Conservation (phyloP, 202 grass and related monocot species). For the Cymbopogon flexuosus region DNA sequence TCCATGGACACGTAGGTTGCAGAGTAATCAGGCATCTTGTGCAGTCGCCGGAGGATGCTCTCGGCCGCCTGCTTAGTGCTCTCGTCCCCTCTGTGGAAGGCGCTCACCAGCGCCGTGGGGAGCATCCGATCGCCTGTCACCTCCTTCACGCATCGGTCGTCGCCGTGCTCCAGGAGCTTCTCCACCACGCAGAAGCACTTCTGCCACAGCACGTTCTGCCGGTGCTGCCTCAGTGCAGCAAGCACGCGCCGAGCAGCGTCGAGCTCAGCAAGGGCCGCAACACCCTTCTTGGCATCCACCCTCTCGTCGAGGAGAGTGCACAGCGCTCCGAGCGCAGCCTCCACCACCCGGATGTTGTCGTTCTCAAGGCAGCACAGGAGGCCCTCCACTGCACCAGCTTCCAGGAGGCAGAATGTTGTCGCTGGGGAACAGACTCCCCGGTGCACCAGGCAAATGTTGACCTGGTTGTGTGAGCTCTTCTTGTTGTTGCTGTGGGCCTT, state of each 20-base stretch:
- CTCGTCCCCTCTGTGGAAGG: slow-evolving; percentile 68
- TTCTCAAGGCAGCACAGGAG: slow-evolving; percentile 62
- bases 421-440: slow-evolving; percentile 49
- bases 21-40: slow-evolving; percentile 59
- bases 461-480: slow-evolving; percentile 16
- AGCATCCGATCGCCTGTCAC: slow-evolving; percentile 59
- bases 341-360: slow-evolving; percentile 51
- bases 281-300: slow-evolving; percentile 64
- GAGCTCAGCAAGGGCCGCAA: slow-evolving; percentile 39
- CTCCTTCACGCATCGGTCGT: slow-evolving; percentile 41
- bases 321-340: slow-evolving; percentile 61
- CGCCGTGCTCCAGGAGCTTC: slow-evolving; percentile 60
- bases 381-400: slow-evolving; percentile 48
- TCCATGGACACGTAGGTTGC: slow-evolving; percentile 49
- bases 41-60: slow-evolving; percentile 60
- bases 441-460: slow-evolving; percentile 58
- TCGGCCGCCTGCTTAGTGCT: slow-evolving; percentile 61
- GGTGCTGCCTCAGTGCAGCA: slow-evolving; percentile 58
- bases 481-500: slow-evolving; percentile 12
- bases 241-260: slow-evolving; percentile 41
- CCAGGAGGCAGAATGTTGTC: slow-evolving; percentile 62
- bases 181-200: slow-evolving; percentile 72
- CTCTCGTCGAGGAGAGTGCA: slow-evolving; percentile 70
- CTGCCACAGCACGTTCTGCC: slow-evolving; percentile 56
- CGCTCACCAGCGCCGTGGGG: slow-evolving; percentile 58